A percentile compares a stretch with the other conserved stretches of the same genome.
Evolutionary conservation across 257 asterid species (phyloP).

Genomic region (Plantago major): DNA sequence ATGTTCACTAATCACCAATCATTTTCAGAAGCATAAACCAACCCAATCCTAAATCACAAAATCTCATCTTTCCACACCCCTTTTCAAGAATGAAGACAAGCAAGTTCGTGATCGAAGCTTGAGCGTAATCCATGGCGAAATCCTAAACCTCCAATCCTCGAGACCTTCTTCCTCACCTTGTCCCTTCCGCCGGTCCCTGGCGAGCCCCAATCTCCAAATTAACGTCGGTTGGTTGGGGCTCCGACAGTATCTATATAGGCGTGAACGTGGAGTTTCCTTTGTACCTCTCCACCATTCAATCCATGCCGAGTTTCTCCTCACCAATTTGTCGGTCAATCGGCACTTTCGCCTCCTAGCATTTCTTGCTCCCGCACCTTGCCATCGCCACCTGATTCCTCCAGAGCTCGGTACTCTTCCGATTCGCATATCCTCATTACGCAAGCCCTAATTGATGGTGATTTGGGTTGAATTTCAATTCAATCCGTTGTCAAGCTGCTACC

Average conservation of each 20-base stretch:
- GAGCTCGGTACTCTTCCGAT: slow-evolving; percentile 61
- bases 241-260: slow-evolving; percentile 77
- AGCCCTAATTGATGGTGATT: slow-evolving; percentile 1
- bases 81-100: slow-evolving; percentile 20
- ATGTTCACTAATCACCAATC: no score
- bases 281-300: slow-evolving; percentile 78
- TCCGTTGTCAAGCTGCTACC: slow-evolving; percentile 52
- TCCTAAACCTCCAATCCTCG: slow-evolving; percentile 48
- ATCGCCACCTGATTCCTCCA: slow-evolving; percentile 92
- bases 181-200: slow-evolving; percentile 54
- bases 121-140: slow-evolving; percentile 55
- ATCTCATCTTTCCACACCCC: no score
- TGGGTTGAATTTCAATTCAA: slow-evolving; percentile 29
- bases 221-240: slow-evolving; percentile 82
- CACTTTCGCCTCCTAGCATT: slow-evolving; percentile 41
- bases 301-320: slow-evolving; percentile 84
- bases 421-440: slow-evolving; percentile 46
- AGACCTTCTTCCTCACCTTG: slow-evolving; percentile 75
- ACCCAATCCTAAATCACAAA: not conserved
- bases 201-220: slow-evolving; percentile 80
- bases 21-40: not conserved
- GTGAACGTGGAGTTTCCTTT: slow-evolving; percentile 81
- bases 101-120: slow-evolving; percentile 56
- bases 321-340: slow-evolving; percentile 54
- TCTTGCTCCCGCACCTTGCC: slow-evolving; percentile 94